phyloP scores from a whole-genome alignment of 768 basidiomycete species.

The Galerina sulciceps region DNA sequence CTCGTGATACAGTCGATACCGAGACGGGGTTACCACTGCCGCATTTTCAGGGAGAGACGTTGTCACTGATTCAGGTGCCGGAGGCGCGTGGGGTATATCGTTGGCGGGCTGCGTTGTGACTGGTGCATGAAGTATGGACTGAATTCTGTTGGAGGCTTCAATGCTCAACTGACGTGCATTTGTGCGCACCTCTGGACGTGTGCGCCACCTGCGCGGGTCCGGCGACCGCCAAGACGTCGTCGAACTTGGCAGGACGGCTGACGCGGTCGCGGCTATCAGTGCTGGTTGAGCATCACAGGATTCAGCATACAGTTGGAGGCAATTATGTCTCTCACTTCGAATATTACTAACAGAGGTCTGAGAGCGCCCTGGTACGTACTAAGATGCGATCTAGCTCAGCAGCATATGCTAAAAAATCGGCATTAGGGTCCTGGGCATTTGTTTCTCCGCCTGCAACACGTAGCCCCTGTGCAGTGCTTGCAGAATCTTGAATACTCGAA shows the following conservation, averaged over 20 bases:
- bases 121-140: neutral
- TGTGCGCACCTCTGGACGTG: constrained; percentile 9
- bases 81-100: neutral
- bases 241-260: neutral
- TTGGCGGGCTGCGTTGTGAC: neutral
- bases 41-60: neutral
- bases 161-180: neutral
- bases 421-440: neutral
- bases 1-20: constrained; percentile 4
- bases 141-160: neutral
- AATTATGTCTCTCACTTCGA: constrained; percentile 7
- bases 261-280: neutral
- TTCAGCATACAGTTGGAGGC: neutral
- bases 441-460: constrained; percentile 29
- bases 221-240: constrained; percentile 11
- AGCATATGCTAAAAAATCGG: neutral
- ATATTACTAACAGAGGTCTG: neutral
- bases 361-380: neutral
- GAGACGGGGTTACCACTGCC: too few species aligned
- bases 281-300: constrained; percentile 2
- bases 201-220: constrained; percentile 28
- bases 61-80: neutral
- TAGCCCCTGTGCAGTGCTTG: constrained; percentile 25
- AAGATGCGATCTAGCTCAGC: constrained; percentile 15
- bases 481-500: constrained; percentile 10